A percentile compares a stretch with the other conserved stretches of the same genome.
phyloP scores from a whole-genome alignment of 2,329 filamentous ascomycete species.

The Xylaria sp. region DNA sequence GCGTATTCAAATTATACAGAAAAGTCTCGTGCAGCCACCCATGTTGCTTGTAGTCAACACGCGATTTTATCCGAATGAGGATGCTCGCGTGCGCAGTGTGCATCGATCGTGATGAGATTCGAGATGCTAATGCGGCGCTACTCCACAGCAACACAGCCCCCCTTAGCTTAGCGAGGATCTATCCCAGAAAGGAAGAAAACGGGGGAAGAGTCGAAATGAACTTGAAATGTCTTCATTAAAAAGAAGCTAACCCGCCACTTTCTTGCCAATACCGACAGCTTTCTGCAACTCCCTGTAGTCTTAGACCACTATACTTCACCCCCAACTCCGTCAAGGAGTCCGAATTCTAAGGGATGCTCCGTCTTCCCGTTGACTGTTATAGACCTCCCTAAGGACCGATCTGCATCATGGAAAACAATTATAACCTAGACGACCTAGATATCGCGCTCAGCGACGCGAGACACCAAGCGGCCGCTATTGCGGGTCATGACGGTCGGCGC shows the following conservation, averaged over 20 bases:
- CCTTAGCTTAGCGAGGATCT: conserved; percentile 3
- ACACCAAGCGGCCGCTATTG: conserved; percentile 29
- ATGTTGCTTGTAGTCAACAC: neutral
- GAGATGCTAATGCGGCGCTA: conserved; percentile 2
- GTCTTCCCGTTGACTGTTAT: conserved; percentile 17
- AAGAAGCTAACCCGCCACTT: neutral
- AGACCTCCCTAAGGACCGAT: conserved; percentile 22
- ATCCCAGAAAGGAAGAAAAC: neutral
- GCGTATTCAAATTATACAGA: neutral
- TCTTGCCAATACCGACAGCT: neutral
- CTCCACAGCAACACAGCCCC: conserved; percentile 20
- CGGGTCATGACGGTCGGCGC: conserved; percentile 30
- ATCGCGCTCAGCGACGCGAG: conserved; percentile 35
- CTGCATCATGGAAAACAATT: conserved; percentile 29
- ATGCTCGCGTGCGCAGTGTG: neutral
- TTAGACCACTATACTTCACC: neutral
- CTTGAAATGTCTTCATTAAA: conserved; percentile 8
- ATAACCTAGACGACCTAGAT: conserved; percentile 40
- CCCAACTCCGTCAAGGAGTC: conserved; percentile 8
- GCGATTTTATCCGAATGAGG: conserved; percentile 8
- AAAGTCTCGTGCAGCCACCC: neutral
- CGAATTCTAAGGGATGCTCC: conserved; percentile 11
- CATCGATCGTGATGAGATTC: conserved; percentile 24
- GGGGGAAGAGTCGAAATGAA: neutral
- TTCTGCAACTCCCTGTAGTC: neutral